Evolutionary conservation across 768 basidiomycete species (phyloP).

Genomic region (Boletus pseudo-olivaceus): DNA sequence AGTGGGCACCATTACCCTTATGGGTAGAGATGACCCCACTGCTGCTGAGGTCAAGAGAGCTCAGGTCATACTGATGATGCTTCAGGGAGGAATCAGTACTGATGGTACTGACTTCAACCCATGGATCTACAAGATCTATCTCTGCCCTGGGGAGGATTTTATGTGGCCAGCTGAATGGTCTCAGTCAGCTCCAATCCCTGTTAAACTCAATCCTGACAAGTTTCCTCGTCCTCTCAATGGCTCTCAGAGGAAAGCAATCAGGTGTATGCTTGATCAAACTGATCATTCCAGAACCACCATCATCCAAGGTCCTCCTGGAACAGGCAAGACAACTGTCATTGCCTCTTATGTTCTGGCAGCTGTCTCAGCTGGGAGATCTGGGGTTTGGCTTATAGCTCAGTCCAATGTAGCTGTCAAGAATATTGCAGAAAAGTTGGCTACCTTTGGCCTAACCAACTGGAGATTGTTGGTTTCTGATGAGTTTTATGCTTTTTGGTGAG

Average conservation of each 20-base stretch:
- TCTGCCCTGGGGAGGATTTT: slow-evolving; percentile 25
- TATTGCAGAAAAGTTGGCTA: slow-evolving; percentile 75
- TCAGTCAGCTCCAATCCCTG: slow-evolving; percentile 12
- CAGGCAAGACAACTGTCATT: slow-evolving; percentile 74
- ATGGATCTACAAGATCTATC: slow-evolving; percentile 38
- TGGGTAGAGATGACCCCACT: slow-evolving; percentile 56
- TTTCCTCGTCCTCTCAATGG: slow-evolving; percentile 34
- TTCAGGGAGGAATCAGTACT: slow-evolving; percentile 33
- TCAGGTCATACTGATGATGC: slow-evolving; percentile 27
- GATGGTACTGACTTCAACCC: slow-evolving; percentile 31
- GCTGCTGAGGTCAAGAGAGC: slow-evolving; percentile 48
- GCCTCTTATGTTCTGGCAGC: slow-evolving; percentile 55
- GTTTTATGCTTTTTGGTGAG: slow-evolving; percentile 66
- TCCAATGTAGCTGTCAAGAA: slow-evolving; percentile 89
- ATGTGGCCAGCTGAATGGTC: slow-evolving; percentile 38
- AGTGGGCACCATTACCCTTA: slow-evolving; percentile 40
- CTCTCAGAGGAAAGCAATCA: slow-evolving; percentile 38
- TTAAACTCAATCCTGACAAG: slow-evolving; percentile 13
- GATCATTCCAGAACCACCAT: slow-evolving; percentile 35
- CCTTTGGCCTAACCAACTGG: slow-evolving; percentile 52
- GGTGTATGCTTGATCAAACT: slow-evolving; percentile 36
- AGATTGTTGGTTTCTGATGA: slow-evolving; percentile 68
- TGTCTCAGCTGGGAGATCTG: slow-evolving; percentile 35
- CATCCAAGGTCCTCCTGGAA: slow-evolving; percentile 57
- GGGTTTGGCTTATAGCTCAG: slow-evolving; percentile 81